These are phyloP conservation scores for Russula earlei DNA, from an alignment of 768 basidiomycete genomes.

Conservation along the genomic window DNA sequence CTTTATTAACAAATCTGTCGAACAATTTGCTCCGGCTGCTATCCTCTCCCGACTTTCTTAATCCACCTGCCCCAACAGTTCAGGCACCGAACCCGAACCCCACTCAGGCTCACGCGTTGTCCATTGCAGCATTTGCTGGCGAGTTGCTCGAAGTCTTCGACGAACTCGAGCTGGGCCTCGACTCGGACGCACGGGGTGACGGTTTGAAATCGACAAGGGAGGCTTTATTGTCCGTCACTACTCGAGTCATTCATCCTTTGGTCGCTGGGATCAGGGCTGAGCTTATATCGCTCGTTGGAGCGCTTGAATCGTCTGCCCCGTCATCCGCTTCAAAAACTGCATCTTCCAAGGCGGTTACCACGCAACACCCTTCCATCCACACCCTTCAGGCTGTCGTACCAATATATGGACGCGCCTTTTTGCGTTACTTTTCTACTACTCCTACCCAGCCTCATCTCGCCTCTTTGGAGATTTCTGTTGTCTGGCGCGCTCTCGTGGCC, in stretches of 20 bases:
- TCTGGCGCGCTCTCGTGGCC: constrained; percentile 69
- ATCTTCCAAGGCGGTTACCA: not conserved
- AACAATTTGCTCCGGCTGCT: constrained; percentile 56
- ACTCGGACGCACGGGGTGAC: constrained; percentile 54
- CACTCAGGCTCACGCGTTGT: constrained; percentile 63
- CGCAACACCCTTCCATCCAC: constrained; percentile 49
- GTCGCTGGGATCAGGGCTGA: constrained; percentile 52
- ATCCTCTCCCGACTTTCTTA: constrained; percentile 52
- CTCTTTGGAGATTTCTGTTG: constrained; percentile 58
- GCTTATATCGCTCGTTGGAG: constrained; percentile 50
- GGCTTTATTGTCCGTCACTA: constrained; percentile 57
- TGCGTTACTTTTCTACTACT: constrained; percentile 44
- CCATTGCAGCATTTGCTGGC: constrained; percentile 57
- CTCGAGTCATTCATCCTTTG: constrained; percentile 56
- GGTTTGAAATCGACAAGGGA: constrained; percentile 63
- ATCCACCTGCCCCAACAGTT: constrained; percentile 39
- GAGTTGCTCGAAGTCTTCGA: constrained; percentile 69
- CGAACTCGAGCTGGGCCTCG: constrained; percentile 50
- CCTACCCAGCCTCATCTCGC: constrained; percentile 54
- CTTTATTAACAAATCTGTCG: constrained; percentile 61
- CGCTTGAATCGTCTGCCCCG: constrained; percentile 40
- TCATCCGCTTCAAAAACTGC: not conserved
- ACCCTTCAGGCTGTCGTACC: constrained; percentile 53
- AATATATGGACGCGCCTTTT: constrained; percentile 47
- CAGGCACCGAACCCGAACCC: constrained; percentile 48